phyloP scores from a whole-genome alignment of 805 yeast genomes.

The Myxozyma monticola region DNA sequence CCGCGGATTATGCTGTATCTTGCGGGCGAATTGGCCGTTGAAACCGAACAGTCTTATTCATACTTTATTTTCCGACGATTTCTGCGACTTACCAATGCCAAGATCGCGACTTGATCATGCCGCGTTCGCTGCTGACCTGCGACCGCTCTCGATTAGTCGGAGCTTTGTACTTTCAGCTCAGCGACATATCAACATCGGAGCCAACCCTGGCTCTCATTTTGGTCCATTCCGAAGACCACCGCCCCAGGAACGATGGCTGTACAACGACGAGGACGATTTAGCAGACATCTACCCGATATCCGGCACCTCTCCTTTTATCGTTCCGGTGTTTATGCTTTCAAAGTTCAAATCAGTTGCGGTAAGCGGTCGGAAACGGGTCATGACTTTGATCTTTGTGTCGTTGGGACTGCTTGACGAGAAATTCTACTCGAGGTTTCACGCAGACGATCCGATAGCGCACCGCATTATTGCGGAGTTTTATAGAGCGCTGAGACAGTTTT shows the following conservation, averaged over 20 bases:
- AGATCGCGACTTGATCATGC: constrained; percentile 33
- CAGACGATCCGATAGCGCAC: constrained; percentile 86
- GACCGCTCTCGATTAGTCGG: constrained; percentile 15
- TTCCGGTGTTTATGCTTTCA: constrained; percentile 15
- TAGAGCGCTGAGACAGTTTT: constrained; percentile 11
- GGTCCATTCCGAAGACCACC: not conserved
- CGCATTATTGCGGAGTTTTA: constrained; percentile 56
- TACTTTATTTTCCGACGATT: constrained; percentile 76
- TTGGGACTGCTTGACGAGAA: constrained; percentile 87
- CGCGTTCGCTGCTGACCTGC: constrained; percentile 8
- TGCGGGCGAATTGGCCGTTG: constrained; percentile 95
- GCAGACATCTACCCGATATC: constrained; percentile 85
- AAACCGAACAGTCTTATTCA: constrained; percentile 66
- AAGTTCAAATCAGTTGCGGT: constrained; percentile 50
- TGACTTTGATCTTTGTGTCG: constrained; percentile 74
- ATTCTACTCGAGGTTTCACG: constrained; percentile 72
- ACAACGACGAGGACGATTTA: constrained; percentile 77
- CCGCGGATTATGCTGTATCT: constrained; percentile 92
- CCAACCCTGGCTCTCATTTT: not conserved
- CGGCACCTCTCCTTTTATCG: constrained; percentile 74
- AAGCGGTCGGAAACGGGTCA: constrained; percentile 80
- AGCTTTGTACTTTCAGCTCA: constrained; percentile 8
- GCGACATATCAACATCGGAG: not conserved
- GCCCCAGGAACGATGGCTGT: constrained; percentile 3
- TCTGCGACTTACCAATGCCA: constrained; percentile 62